phyloP scores from a whole-genome alignment of 805 yeast species.

The Ogataea parapolymorpha region DNA sequence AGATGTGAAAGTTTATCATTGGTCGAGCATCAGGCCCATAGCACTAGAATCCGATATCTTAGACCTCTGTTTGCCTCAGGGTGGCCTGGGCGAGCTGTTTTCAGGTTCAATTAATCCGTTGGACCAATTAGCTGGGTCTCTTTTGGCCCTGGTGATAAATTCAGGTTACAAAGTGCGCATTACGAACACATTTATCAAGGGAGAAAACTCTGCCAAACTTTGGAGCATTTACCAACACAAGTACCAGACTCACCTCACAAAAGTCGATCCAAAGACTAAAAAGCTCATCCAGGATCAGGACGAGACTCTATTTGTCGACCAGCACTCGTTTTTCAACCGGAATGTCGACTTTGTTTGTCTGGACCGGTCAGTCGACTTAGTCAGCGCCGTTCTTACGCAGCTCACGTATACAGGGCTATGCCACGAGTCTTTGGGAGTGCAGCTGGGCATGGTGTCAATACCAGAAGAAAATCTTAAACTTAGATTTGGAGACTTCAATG shows the following conservation, averaged over 20 bases:
- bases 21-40: constrained; percentile 21
- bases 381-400: constrained; percentile 71
- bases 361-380: constrained; percentile 73
- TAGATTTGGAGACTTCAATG: constrained; percentile 34
- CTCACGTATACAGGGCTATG: constrained; percentile 79
- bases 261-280: constrained; percentile 34
- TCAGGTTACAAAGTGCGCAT: constrained; percentile 44
- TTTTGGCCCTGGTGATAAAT: constrained; percentile 42
- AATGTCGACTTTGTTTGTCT: constrained; percentile 72
- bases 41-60: constrained; percentile 39
- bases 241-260: constrained; percentile 27
- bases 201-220: constrained; percentile 50
- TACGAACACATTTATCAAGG: constrained; percentile 58
- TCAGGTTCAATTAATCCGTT: constrained; percentile 45
- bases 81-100: constrained; percentile 42
- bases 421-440: constrained; percentile 63
- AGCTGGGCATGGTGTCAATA: constrained; percentile 35
- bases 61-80: constrained; percentile 37
- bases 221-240: constrained; percentile 39
- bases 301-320: constrained; percentile 33
- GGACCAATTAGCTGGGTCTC: constrained; percentile 44
- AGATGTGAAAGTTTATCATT: constrained; percentile 23
- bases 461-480: constrained; percentile 15
- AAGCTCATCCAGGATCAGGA: constrained; percentile 31
- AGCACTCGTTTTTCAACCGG: constrained; percentile 33